phyloP scores from a whole-genome alignment of 208 protist genomes.

The Acanthamoeba triangularis region DNA sequence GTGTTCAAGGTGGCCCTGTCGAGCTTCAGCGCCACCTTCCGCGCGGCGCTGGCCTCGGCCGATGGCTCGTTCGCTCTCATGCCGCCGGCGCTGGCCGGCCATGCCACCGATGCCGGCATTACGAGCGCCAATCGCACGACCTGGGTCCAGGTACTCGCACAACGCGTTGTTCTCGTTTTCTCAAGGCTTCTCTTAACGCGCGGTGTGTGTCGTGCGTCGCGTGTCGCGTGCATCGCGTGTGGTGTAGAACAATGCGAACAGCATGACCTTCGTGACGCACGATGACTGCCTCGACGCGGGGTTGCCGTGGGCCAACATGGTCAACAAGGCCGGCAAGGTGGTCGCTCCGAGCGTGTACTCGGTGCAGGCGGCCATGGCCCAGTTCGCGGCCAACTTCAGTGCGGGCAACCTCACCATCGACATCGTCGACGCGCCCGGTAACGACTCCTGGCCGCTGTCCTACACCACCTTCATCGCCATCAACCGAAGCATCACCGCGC shows the following conservation, averaged over 20 bases:
- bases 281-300: not conserved
- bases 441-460: not conserved
- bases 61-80: not conserved
- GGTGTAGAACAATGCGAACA: not conserved
- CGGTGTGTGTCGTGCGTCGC: not conserved
- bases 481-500: not conserved
- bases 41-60: not conserved
- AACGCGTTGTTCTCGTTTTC: no score
- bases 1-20: not conserved
- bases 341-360: not conserved
- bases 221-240: no score
- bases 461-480: constrained; percentile 10
- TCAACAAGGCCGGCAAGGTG: constrained; percentile 19
- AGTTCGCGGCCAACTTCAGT: not conserved
- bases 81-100: not conserved
- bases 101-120: not conserved
- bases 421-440: not conserved
- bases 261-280: not conserved
- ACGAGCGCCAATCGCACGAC: not conserved
- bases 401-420: constrained; percentile 44
- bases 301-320: not conserved
- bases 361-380: not conserved
- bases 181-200: no score
- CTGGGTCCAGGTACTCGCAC: not conserved
- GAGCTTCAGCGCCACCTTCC: constrained; percentile 38